Evolutionary conservation across 2,329 filamentous ascomycete genomes (phyloP), one percentile per base, ranked within the genome.

Genomic region (Fusarium armeniacum): DNA sequence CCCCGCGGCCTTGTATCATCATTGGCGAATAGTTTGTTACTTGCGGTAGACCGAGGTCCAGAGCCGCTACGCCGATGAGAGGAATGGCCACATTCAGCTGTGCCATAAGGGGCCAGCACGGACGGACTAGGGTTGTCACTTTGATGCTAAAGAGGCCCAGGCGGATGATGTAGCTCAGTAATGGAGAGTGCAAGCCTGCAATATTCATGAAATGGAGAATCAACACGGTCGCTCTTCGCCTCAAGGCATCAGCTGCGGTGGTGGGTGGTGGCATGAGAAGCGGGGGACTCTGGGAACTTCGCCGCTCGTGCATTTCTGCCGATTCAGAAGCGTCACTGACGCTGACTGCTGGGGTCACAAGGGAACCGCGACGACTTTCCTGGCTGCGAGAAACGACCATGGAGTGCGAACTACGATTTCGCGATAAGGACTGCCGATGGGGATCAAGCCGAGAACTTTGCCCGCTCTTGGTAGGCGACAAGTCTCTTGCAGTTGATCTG

Each of bases 31-130:
- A 55, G 44, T 45, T 65, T 26, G 52, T 60, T 22, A 62, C 47
- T 44, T 43, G 73, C 6, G 83, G 78, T 35, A 85, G 70, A 24
- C 81, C 83, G n/a, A 90, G 77, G 59, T 94, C 93, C 15, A 93
- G 72, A 2, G 86, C 88, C 11, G 93, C 93, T 10, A 95, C 78
- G 5, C 86, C 79, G 6, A 97, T 80, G 3, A 97, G 81, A 5
- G 91, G 89, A 70, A 91, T 89, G 6, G 89, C 83, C 6, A 94
- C 80, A 77, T 86, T 86, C 9, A 88, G 82, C 45, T 86, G 90
- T n/a, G 88, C 84, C 44, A 89, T 88, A 60, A 90, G 89, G 0
- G 93, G 93, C 76, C 88, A 89, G 77, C 94, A 97, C 1, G 90
- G 87, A 47, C 86, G 84, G 4, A 86, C 84, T 12, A 96, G 79